A percentile compares a stretch with the other conserved stretches of the same genome.
Conservation (phyloP, 768 basidiomycete species). For the Tremella mesenterica region DNA sequence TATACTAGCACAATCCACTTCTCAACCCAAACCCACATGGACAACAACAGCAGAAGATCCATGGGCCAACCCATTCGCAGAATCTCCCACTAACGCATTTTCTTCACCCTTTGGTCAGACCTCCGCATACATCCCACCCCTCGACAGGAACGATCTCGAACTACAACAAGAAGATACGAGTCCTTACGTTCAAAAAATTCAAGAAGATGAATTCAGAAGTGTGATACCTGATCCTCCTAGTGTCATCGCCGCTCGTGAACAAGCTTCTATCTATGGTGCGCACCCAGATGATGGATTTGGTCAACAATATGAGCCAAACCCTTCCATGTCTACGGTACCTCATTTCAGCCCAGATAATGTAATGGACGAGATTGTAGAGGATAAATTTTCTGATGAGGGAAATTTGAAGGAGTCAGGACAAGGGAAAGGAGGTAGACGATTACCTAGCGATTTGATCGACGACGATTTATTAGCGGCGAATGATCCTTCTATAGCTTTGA, state of each 20-base stretch:
- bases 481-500: slow-evolving; percentile 30
- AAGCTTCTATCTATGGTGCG: too few species aligned
- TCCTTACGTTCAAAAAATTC: slow-evolving; percentile 30
- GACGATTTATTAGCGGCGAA: slow-evolving; percentile 28
- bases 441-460: slow-evolving; percentile 29
- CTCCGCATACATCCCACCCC: slow-evolving; percentile 1
- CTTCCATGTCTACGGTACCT: slow-evolving; percentile 4
- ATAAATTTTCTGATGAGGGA: too few species aligned
- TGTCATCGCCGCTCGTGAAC: slow-evolving; percentile 32
- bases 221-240: slow-evolving; percentile 28
- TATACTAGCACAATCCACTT: slow-evolving; percentile 27
- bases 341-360: too few species aligned
- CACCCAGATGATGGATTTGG: too few species aligned
- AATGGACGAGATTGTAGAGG: too few species aligned
- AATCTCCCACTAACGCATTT: slow-evolving; percentile 9
- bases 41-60: slow-evolving; percentile 19
- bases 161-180: slow-evolving; percentile 7
- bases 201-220: slow-evolving; percentile 15
- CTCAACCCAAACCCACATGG: slow-evolving; percentile 16
- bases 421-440: neutral
- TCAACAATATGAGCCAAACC: too few species aligned
- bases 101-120: slow-evolving; percentile 1
- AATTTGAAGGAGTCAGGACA: too few species aligned
- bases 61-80: slow-evolving; percentile 42
- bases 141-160: neutral